These are phyloP conservation scores for Tulasnella sp. DNA, from an alignment of 768 basidiomycete species.

Conservation along the genomic window DNA sequence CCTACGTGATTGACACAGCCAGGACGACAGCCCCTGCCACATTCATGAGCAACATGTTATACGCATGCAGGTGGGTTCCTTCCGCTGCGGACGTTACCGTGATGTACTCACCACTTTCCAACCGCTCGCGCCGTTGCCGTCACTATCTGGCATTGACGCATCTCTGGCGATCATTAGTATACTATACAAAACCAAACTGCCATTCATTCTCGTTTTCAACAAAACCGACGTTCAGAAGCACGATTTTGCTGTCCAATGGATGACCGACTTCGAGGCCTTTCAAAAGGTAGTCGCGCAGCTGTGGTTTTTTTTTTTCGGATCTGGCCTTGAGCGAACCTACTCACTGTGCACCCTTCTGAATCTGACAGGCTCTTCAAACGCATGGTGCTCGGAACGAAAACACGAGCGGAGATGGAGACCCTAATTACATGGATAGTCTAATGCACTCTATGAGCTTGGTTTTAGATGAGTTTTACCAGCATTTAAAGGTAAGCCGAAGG, in stretches of 20 bases:
- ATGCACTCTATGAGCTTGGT: slow-evolving; percentile 99
- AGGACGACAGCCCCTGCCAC: slow-evolving; percentile 90
- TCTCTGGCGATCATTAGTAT: slow-evolving; percentile 46
- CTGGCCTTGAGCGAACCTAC: not conserved
- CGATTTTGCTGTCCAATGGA: slow-evolving; percentile 93
- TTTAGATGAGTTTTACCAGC: slow-evolving; percentile 95
- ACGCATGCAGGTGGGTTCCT: slow-evolving; percentile 83
- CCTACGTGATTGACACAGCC: slow-evolving; percentile 96
- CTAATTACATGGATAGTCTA: slow-evolving; percentile 95
- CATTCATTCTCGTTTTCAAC: slow-evolving; percentile 97
- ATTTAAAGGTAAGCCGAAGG: slow-evolving; percentile 62
- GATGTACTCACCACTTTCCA: no score
- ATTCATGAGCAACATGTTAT: slow-evolving; percentile 99
- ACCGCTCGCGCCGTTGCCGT: no score
- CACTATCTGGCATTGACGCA: not conserved
- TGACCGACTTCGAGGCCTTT: slow-evolving; percentile 95
- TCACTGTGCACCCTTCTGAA: not conserved
- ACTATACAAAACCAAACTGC: slow-evolving; percentile 94
- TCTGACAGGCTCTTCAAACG: slow-evolving; percentile 41
- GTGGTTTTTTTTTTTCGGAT: no score
- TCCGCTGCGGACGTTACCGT: no score
- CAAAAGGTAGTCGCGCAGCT: slow-evolving; percentile 56
- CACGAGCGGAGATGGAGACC: slow-evolving; percentile 68
- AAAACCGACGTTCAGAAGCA: slow-evolving; percentile 92
- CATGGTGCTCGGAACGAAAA: slow-evolving; percentile 43